Percentiles rank a stretch among this genome's conserved stretches.
Conservation (phyloP, 208 protist species). For the Entamoeba moshkovskii region DNA sequence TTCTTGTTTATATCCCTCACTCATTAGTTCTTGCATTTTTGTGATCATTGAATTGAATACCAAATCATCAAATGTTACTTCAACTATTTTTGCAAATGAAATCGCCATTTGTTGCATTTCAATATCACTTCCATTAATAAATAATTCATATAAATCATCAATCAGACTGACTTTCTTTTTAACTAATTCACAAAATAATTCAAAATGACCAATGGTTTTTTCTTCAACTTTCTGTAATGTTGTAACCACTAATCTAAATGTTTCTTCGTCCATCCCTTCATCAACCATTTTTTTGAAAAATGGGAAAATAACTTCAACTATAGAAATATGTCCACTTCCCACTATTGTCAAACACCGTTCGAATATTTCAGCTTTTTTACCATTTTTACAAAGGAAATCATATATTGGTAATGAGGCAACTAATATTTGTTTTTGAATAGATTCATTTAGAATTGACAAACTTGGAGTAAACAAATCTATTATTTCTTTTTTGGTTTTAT, state of each 20-base stretch:
- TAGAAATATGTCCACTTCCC: not conserved
- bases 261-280: not conserved
- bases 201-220: not conserved
- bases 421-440: not conserved
- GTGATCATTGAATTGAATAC: not conserved
- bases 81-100: not conserved
- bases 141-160: not conserved
- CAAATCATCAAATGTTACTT: not conserved
- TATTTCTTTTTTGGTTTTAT: not conserved
- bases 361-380: not conserved
- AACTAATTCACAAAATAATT: not conserved
- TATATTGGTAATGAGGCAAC: not conserved
- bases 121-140: not conserved
- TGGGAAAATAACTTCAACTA: not conserved
- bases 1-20: not conserved
- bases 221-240: not conserved
- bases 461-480: not conserved
- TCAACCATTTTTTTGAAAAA: not conserved
- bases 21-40: not conserved
- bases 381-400: not conserved
- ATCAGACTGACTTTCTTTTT: not conserved
- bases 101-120: not conserved
- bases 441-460: not conserved
- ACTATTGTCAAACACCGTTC: not conserved
- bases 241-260: not conserved